These are phyloP conservation scores for Dipteronia dyeriana DNA, from an alignment of 345 rosid genomes.

Conservation along the genomic window DNA sequence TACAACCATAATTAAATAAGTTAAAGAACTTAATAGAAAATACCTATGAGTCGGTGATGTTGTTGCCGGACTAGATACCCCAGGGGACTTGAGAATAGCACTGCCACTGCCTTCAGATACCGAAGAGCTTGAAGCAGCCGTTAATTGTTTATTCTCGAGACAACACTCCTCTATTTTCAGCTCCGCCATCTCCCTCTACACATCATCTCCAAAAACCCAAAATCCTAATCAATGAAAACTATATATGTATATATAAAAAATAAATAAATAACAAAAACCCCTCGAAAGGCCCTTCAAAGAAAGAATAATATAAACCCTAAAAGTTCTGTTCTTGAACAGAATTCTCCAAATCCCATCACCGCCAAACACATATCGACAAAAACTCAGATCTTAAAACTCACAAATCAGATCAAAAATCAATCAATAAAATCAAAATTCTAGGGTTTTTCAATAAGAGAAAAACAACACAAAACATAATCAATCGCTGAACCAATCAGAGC, in stretches of 20 bases:
- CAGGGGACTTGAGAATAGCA: constrained; percentile 71
- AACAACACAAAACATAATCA: constrained; percentile 21
- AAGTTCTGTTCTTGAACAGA: constrained; percentile 22
- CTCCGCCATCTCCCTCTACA: constrained; percentile 56
- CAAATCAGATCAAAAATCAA: constrained; percentile 33
- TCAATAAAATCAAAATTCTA: constrained; percentile 26
- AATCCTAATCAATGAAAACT: constrained; percentile 33
- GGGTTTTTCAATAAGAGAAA: constrained; percentile 25
- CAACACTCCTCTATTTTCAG: constrained; percentile 61
- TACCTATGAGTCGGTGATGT: constrained; percentile 70
- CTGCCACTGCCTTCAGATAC: constrained; percentile 74
- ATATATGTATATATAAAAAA: not conserved
- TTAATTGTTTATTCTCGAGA: constrained; percentile 82
- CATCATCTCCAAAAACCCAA: constrained; percentile 45
- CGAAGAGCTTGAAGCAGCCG: constrained; percentile 72
- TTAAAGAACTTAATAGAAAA: not conserved
- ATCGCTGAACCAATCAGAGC: constrained; percentile 26
- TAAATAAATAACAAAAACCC: not conserved
- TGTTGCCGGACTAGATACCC: constrained; percentile 62
- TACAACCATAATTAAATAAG: not conserved
- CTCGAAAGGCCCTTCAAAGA: not conserved
- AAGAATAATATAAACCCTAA: constrained; percentile 27
- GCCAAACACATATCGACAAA: constrained; percentile 26
- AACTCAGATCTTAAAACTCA: constrained; percentile 56
- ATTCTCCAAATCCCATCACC: constrained; percentile 28